phyloP scores from a whole-genome alignment of 1,284 basidiomycete species.

The Sparassis latifolia region DNA sequence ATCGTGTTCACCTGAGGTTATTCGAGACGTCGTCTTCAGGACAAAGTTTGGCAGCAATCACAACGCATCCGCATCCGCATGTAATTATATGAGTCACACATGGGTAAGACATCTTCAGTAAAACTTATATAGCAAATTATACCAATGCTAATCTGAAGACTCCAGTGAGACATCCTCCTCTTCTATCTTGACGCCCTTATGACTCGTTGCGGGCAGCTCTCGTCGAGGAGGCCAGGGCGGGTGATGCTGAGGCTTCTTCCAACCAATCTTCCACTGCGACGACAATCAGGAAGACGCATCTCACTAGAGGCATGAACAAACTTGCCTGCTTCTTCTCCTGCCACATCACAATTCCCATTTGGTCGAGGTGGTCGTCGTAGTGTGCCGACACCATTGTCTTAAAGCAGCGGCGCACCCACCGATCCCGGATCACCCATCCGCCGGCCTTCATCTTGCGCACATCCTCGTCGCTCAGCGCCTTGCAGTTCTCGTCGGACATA shows the following conservation, averaged over 20 bases:
- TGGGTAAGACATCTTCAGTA: too few species aligned
- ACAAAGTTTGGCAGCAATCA: too few species aligned
- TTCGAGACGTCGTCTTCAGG: too few species aligned
- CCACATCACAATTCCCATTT: constrained; percentile 12
- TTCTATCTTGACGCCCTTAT: too few species aligned
- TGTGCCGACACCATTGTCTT: constrained; percentile 12
- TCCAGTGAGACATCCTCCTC: too few species aligned
- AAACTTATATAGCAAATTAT: too few species aligned
- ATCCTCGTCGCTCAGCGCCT: constrained; percentile 8
- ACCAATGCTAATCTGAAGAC: too few species aligned
- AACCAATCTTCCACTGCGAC: constrained; percentile 1
- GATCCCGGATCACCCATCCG: constrained; percentile 11
- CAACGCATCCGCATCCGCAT: too few species aligned
- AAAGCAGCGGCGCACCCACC: constrained; percentile 14
- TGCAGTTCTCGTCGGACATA: constrained; percentile 14
- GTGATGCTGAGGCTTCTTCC: constrained; percentile 9
- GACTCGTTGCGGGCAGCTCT: too few species aligned
- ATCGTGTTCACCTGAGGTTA: too few species aligned
- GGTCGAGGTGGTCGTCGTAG: constrained; percentile 14
- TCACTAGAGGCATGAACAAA: background rate
- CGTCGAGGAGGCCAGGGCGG: background rate
- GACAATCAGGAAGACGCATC: background rate
- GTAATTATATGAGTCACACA: too few species aligned
- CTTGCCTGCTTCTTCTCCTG: constrained; percentile 12
- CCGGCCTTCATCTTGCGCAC: constrained; percentile 5